phyloP scores from a whole-genome alignment of 1,284 basidiomycete species.

The Trichosporon sp. region DNA sequence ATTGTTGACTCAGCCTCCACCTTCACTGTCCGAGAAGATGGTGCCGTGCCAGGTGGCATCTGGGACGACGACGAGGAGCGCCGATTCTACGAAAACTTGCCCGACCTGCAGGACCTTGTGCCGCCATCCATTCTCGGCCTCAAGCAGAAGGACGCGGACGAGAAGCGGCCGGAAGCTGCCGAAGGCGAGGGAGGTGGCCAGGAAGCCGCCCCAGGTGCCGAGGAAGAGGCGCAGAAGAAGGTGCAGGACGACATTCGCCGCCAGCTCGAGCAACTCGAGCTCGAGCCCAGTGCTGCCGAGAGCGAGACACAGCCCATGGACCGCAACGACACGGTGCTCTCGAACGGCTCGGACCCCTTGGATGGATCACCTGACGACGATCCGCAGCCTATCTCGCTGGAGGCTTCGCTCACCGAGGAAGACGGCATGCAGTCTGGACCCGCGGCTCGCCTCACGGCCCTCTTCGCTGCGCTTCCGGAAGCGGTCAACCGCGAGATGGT shows the following conservation, averaged over 20 bases:
- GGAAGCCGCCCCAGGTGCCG: constrained; percentile 24
- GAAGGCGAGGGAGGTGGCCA: constrained; percentile 44
- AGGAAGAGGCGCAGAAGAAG: constrained; percentile 47
- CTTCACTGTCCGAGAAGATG: constrained; percentile 64
- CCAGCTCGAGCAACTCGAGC: constrained; percentile 52
- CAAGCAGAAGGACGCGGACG: constrained; percentile 59
- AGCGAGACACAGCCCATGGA: constrained; percentile 26
- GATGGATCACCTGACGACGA: constrained; percentile 33
- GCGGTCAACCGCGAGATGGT: constrained; percentile 89
- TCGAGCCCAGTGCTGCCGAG: constrained; percentile 34
- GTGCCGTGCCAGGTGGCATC: constrained; percentile 68
- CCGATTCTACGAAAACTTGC: constrained; percentile 89
- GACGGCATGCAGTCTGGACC: constrained; percentile 68
- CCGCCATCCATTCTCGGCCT: constrained; percentile 85
- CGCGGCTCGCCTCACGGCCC: constrained; percentile 84
- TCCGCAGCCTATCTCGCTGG: constrained; percentile 43
- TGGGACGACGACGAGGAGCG: constrained; percentile 99
- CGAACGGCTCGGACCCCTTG: constrained; percentile 19
- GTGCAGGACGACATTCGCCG: constrained; percentile 60
- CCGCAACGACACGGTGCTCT: constrained; percentile 26
- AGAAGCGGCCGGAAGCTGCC: constrained; percentile 28
- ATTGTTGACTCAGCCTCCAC: constrained; percentile 59
- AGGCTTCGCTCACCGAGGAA: constrained; percentile 39
- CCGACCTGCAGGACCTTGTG: constrained; percentile 88
- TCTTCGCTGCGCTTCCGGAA: constrained; percentile 91